Base-by-base conservation (phyloP, 2,329 filamentous ascomycete genomes). In the Fusarium sp. region DNA sequence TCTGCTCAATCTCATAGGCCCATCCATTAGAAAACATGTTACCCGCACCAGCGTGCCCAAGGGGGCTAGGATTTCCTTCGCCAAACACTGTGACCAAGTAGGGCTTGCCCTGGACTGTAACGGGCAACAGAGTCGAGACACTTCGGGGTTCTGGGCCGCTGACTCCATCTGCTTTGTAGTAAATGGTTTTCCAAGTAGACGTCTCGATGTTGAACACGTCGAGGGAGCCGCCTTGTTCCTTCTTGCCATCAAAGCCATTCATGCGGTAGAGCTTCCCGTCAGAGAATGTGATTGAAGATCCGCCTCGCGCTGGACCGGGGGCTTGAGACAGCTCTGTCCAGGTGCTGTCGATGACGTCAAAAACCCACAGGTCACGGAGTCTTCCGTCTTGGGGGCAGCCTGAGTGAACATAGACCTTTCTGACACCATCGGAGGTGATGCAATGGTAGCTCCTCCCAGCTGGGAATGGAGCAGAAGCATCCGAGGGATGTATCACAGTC, bases 201-300 rank as follows among this genome's bases (percentile, higher is more conserved):
- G 70, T 38, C 1, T 31, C 52, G 5, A 68, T 38, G 45, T 83
- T 77, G 33, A 74, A 82, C 3, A 90, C 79, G 66, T 93, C 91
- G 11, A 93, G 27, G 3, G 75, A 80, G 0, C 90, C 90, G 1
- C 91, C 91, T 36, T 89, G 85, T 74, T 93, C 91, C 0, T 78
- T 86, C 13, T 83, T 85, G 0, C 91, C 91, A 76, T 92, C 90
- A 64, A 92, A 93, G 0, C 91, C 91, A 70, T 90, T 89, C 86
- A 92, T 90, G 2, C 91, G 84, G 76, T 88, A 93, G 4, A 93
- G 45, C 63, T 85, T 81, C 5, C 74, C 79, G 7, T 70, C 52
- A 13, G 36, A 20, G 47, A 77, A 80, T 1, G 81, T 66, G 88
- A 89, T 56, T 2, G 87, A 90, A 0, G 90, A 82, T 13, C 75